These are phyloP conservation scores for Auricularia cornea DNA, from an alignment of 768 basidiomycete genomes.

Conservation along the genomic window DNA sequence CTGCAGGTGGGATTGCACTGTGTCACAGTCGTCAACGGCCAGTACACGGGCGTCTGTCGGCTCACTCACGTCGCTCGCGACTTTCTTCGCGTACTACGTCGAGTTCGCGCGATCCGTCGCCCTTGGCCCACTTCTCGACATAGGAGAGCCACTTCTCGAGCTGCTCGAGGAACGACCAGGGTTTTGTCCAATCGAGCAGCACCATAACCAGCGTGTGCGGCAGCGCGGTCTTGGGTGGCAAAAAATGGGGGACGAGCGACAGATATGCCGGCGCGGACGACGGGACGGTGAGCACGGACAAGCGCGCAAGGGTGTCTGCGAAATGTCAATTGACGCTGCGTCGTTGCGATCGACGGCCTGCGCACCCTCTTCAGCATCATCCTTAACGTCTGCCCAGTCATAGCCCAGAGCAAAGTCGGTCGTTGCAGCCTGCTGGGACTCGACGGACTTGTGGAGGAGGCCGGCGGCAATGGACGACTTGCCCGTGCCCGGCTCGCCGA, in stretches of 20 bases:
- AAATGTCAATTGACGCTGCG: background rate
- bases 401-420: constrained; percentile 85
- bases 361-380: constrained; percentile 91
- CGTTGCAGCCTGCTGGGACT: constrained; percentile 48
- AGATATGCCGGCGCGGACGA: constrained; percentile 66
- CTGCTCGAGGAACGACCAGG: constrained; percentile 85
- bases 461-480: constrained; percentile 70
- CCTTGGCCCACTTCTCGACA: constrained; percentile 74
- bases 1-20: constrained; percentile 84
- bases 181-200: constrained; percentile 90
- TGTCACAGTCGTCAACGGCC: too few species aligned
- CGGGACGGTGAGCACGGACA: constrained; percentile 88
- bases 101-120: constrained; percentile 60
- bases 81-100: constrained; percentile 73
- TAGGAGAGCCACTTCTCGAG: constrained; percentile 77
- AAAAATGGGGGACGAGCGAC: constrained; percentile 64
- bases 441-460: constrained; percentile 56
- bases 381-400: constrained; percentile 82
- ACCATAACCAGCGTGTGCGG: constrained; percentile 74
- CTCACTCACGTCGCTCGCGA: constrained; percentile 70
- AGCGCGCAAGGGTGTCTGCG: constrained; percentile 76
- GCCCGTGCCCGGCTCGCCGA: constrained; percentile 72
- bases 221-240: constrained; percentile 60
- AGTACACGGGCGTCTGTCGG: too few species aligned
- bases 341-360: background rate